Conservation (phyloP, 2,329 filamentous ascomycete genomes). For the Arthrobotrys entomopaga region DNA sequence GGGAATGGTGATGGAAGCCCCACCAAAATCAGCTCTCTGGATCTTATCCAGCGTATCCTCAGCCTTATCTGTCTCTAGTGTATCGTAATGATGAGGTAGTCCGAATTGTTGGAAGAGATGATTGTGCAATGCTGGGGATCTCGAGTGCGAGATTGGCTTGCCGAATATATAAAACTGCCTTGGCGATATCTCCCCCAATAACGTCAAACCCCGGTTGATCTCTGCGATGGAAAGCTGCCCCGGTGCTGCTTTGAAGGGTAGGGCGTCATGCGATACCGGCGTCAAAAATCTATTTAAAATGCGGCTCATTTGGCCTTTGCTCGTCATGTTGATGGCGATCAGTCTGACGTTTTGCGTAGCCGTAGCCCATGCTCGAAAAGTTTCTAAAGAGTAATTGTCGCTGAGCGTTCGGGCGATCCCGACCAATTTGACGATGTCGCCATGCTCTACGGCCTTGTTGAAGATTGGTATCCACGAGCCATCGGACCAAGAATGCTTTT, state of each 20-base stretch:
- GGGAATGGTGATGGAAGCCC: slow-evolving; percentile 94
- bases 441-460: slow-evolving; percentile 87
- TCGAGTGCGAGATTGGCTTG: slow-evolving; percentile 80
- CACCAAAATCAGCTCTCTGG: slow-evolving; percentile 79
- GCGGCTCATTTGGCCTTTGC: slow-evolving; percentile 84
- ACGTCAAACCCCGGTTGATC: slow-evolving; percentile 79
- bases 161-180: slow-evolving; percentile 89
- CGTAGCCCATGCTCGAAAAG: slow-evolving; percentile 79
- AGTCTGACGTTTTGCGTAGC: slow-evolving; percentile 79
- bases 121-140: slow-evolving; percentile 91
- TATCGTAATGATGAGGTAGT: slow-evolving; percentile 82
- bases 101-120: slow-evolving; percentile 79
- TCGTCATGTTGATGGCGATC: slow-evolving; percentile 96
- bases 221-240: slow-evolving; percentile 91
- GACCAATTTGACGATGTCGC: slow-evolving; percentile 93
- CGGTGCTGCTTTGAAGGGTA: slow-evolving; percentile 93
- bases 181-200: slow-evolving; percentile 80
- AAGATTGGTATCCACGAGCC: slow-evolving; percentile 92
- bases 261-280: slow-evolving; percentile 85
- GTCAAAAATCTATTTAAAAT: slow-evolving; percentile 94
- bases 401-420: slow-evolving; percentile 79
- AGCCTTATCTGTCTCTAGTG: slow-evolving; percentile 73
- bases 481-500: slow-evolving; percentile 84
- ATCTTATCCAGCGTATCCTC: slow-evolving; percentile 73
- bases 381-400: slow-evolving; percentile 85